phyloP scores from a whole-genome alignment of 495 filamentous ascomycete genomes.

The Penicillium canescens region DNA sequence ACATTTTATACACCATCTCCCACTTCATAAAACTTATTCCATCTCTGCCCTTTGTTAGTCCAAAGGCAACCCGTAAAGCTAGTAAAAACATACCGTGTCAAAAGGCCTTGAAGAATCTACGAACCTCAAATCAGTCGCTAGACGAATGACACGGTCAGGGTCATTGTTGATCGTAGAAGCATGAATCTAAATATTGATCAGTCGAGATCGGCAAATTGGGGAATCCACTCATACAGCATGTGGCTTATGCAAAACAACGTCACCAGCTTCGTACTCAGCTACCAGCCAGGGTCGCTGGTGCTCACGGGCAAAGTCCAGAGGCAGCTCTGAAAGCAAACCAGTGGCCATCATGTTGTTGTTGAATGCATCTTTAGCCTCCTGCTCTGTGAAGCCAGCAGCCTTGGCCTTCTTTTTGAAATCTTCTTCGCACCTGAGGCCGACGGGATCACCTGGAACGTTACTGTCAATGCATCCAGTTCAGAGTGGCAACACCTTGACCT shows the following conservation, averaged over 20 bases:
- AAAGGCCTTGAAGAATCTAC: slow-evolving; percentile 3
- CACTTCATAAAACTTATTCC: slow-evolving; percentile 7
- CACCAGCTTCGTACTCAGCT: slow-evolving; percentile 49
- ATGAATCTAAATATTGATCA: slow-evolving; percentile 29
- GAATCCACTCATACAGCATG: slow-evolving; percentile 26
- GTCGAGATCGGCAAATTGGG: background rate
- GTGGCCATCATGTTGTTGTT: slow-evolving; percentile 44
- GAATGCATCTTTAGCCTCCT: slow-evolving; percentile 30
- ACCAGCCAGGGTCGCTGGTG: slow-evolving; percentile 19
- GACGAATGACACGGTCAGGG: slow-evolving; percentile 41
- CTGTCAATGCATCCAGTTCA: background rate
- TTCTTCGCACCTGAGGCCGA: slow-evolving; percentile 34
- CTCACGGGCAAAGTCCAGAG: slow-evolving; percentile 25
- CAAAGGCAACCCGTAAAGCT: background rate
- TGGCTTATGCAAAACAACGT: slow-evolving; percentile 56
- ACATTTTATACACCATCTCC: slow-evolving; percentile 6
- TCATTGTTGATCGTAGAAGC: slow-evolving; percentile 50
- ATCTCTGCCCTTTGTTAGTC: background rate
- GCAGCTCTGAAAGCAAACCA: slow-evolving; percentile 20
- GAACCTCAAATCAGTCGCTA: slow-evolving; percentile 47
- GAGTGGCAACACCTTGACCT: background rate
- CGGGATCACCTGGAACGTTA: slow-evolving; percentile 9
- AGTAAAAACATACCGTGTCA: background rate
- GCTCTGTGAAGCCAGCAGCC: background rate
- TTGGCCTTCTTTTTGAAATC: slow-evolving; percentile 34